phyloP scores from a whole-genome alignment of 371 early-diverging fungal genomes.

The Entomophthora muscae region DNA sequence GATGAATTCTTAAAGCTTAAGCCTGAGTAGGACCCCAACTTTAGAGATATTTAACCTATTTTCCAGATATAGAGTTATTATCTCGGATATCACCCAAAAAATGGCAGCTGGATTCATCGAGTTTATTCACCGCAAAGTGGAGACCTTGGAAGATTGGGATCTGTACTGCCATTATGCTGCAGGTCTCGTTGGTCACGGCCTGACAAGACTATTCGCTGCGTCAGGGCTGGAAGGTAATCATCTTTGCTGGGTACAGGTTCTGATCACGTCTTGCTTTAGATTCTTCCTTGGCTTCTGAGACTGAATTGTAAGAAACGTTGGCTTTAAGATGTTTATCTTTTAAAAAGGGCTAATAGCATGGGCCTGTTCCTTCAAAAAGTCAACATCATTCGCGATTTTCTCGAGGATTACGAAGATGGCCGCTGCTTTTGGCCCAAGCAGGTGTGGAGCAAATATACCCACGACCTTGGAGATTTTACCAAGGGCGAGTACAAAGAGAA shows the following conservation, averaged over 20 bases:
- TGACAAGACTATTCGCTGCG: slow-evolving; percentile 75
- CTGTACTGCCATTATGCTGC: slow-evolving; percentile 96
- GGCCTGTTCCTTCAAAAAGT: slow-evolving; percentile 92
- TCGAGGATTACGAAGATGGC: slow-evolving; percentile 75
- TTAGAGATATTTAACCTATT: neutral
- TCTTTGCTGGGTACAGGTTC: neutral
- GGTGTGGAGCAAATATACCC: slow-evolving; percentile 62
- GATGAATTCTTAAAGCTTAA: slow-evolving; percentile 66
- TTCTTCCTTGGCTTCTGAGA: slow-evolving; percentile 7
- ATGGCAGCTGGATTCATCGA: slow-evolving; percentile 96
- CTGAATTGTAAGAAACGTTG: slow-evolving; percentile 9
- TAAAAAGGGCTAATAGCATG: slow-evolving; percentile 62
- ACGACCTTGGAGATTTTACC: slow-evolving; percentile 32
- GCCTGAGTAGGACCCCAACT: slow-evolving; percentile 20
- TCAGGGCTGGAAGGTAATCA: slow-evolving; percentile 70
- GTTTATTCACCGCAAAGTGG: slow-evolving; percentile 49
- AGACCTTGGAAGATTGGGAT: slow-evolving; percentile 70
- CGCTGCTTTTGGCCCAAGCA: slow-evolving; percentile 88
- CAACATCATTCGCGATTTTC: slow-evolving; percentile 86
- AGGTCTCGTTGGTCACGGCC: slow-evolving; percentile 86
- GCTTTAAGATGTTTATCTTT: neutral
- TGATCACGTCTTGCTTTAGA: neutral
- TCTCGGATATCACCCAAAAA: slow-evolving; percentile 70
- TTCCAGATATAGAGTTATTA: slow-evolving; percentile 55
- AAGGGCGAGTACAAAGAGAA: slow-evolving; percentile 36